phyloP scores from a whole-genome alignment of 306 rosid genomes.

The Ochetophila trinervis region DNA sequence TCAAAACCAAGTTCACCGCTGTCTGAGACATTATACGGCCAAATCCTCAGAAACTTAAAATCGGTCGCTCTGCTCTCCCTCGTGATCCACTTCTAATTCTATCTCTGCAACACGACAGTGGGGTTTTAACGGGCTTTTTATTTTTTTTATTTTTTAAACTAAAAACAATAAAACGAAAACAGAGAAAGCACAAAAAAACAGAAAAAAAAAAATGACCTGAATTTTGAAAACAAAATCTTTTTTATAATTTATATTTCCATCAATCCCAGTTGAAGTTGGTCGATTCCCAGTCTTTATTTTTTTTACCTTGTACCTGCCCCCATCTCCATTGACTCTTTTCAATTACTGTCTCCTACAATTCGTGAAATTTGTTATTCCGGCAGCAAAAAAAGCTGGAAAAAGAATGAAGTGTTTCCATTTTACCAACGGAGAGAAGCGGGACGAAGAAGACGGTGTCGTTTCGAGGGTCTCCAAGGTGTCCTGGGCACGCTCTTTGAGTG shows the following conservation, averaged over 20 bases:
- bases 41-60: too few species aligned
- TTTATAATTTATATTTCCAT: too few species aligned
- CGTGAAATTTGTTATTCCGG: not conserved
- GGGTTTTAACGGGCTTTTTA: slow-evolving; percentile 1
- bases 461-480: slow-evolving; percentile 66
- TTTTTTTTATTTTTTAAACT: too few species aligned
- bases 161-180: too few species aligned
- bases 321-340: slow-evolving; percentile 24
- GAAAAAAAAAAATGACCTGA: too few species aligned
- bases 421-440: slow-evolving; percentile 49
- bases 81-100: slow-evolving; percentile 28
- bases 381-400: too few species aligned
- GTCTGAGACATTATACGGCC: too few species aligned
- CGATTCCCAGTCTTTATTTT: not conserved
- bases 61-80: slow-evolving; percentile 17
- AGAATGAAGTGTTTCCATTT: slow-evolving; percentile 86
- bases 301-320: not conserved
- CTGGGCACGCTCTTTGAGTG: slow-evolving; percentile 93
- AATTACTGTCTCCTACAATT: not conserved
- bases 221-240: too few species aligned
- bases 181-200: too few species aligned
- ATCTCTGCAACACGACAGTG: slow-evolving; percentile 18
- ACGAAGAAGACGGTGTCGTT: slow-evolving; percentile 36
- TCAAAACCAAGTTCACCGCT: too few species aligned
- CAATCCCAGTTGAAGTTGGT: not conserved